Base-by-base conservation (phyloP, 148 eudicot species). In the Silene uniflora region DNA sequence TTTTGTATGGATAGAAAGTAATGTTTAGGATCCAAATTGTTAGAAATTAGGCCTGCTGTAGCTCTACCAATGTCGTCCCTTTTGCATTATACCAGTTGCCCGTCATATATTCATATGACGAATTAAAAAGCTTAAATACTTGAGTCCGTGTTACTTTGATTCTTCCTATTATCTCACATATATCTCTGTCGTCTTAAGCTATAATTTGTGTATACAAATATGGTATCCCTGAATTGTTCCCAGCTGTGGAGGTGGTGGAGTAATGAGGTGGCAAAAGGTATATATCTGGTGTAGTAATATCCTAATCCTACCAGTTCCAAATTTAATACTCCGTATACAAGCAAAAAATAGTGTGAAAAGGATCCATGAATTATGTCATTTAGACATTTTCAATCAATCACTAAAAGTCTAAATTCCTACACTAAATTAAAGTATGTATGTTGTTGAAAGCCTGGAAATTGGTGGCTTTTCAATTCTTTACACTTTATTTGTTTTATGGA, bases 241-340 rank as follows among this genome's bases (percentile, higher is more conserved):
- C 78, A 74, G 74, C 78, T 69, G 72, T 67, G 56, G 54, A 73
- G 68, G 25, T 67, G 77, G 74, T 60, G 73, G 74, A 59, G 67
- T 61, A 69, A 52, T 75, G 78, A 70, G 78, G 68, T 80, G 78
- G 82, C 78, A 75, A 80, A 62, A 69, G 62, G 75, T 75, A 75
- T 80, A 80, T 71, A 75, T 60, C 54, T 23, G 58, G 64, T 69
- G 71, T 2, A 0, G 44, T 39, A 39, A 39, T 39, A 39, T 6
- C 10, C 8, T 6, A 39, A 6, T 39, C 8, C 44, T 39, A 6
- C 44, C 44, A 11, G 5, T 52, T 52, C 56, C 56, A 52, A 9
- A 52, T 52, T 52, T 75, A 71, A 52, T 52, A n/a, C n/a, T 69
- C 27, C 46, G 47, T 67, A 10, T 21, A 10, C 7, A 16, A 39